Conservation (phyloP, 2,329 filamentous ascomycete species). For the Penicillium expansum region DNA sequence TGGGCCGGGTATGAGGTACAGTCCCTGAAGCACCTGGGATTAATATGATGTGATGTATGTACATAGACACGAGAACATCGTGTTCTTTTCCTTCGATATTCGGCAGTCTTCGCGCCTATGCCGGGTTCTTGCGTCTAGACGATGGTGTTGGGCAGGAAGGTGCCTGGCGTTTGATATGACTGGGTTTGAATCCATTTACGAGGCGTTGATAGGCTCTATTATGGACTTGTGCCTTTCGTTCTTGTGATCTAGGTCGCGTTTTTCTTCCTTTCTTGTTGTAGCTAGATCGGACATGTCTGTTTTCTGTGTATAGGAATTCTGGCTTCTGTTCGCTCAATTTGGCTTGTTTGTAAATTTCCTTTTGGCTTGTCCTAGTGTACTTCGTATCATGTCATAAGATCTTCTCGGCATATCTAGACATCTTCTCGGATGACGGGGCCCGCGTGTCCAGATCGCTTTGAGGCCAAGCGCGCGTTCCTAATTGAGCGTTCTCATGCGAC, state of each 20-base stretch:
- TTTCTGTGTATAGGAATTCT: conserved; percentile 5
- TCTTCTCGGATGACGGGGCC: not conserved
- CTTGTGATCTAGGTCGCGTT: conserved; percentile 9
- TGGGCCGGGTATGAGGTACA: conserved; percentile 30
- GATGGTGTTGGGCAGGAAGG: conserved; percentile 30
- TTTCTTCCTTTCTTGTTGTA: conserved; percentile 5
- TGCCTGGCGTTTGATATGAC: conserved; percentile 32
- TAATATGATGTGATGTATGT: conserved; percentile 39
- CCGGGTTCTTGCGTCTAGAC: conserved; percentile 22
- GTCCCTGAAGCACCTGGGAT: conserved; percentile 7
- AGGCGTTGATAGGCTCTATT: conserved; percentile 18
- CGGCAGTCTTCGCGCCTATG: conserved; percentile 24
- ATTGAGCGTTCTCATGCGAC: not conserved
- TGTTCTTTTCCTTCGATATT: conserved; percentile 26
- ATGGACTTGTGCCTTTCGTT: conserved; percentile 11
- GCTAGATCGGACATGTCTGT: conserved; percentile 8
- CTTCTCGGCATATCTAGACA: not conserved
- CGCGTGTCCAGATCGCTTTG: not conserved
- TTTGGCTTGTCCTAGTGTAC: not conserved
- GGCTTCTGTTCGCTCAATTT: not conserved
- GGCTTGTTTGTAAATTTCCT: not conserved
- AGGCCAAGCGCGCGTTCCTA: not conserved
- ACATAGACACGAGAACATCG: conserved; percentile 34
- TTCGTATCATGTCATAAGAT: not conserved
- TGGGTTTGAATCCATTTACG: conserved; percentile 28